A percentile compares a stretch with the other conserved stretches of the same genome.
Conservation (phyloP, 2,329 filamentous ascomycete genomes). For the Colletotrichum lini region DNA sequence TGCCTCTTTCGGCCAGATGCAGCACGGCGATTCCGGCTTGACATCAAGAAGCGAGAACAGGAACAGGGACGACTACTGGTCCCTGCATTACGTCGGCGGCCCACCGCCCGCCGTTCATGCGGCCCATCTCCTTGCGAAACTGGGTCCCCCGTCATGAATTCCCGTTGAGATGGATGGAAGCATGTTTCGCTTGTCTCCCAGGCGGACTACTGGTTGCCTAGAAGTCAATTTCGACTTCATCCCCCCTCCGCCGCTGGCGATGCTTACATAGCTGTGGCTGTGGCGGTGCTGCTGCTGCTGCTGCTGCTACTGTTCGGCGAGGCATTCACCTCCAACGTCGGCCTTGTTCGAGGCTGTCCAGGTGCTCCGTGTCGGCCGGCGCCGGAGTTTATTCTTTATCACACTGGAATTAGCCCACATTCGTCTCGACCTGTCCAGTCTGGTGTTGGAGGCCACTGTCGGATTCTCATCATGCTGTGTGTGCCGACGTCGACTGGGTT, state of each 20-base stretch:
- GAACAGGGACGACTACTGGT: neutral
- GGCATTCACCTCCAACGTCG: neutral
- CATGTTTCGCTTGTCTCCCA: neutral
- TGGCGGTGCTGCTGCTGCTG: neutral
- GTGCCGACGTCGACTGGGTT: neutral
- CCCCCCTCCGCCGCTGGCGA: neutral
- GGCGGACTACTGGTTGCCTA: neutral
- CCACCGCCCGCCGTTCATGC: neutral
- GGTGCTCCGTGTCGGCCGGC: neutral
- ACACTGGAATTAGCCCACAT: neutral
- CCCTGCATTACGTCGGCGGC: constrained; percentile 5
- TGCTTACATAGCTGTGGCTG: neutral
- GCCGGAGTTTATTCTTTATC: neutral
- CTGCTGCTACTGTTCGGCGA: neutral
- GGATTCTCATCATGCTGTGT: neutral
- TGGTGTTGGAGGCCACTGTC: neutral
- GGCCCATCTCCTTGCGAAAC: neutral
- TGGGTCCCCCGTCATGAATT: neutral
- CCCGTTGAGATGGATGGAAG: neutral
- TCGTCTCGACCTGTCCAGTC: neutral
- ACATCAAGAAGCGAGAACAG: neutral
- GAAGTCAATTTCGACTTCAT: constrained; percentile 27
- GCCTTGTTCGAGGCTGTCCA: neutral
- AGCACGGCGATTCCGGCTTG: neutral
- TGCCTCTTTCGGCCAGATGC: neutral